These are phyloP conservation scores for Aspergillus steynii DNA, from an alignment of 495 filamentous ascomycete genomes.

Conservation along the genomic window DNA sequence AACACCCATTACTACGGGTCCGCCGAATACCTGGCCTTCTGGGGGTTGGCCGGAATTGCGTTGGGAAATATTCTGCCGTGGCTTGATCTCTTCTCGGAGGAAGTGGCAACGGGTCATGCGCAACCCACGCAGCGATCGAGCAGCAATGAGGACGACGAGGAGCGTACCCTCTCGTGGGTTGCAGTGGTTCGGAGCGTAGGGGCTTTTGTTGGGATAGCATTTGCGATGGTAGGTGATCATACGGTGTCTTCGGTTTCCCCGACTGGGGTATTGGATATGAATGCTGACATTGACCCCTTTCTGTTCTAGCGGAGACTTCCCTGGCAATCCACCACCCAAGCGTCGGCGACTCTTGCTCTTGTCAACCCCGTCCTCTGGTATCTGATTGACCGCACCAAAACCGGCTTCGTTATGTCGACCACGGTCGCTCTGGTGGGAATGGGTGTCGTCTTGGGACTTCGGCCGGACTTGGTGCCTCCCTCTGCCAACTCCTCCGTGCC, in stretches of 20 bases:
- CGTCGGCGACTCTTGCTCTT: slow-evolving; percentile 85
- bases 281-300: slow-evolving; percentile 5
- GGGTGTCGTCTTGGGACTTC: slow-evolving; percentile 66
- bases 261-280: neutral
- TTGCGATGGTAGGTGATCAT: slow-evolving; percentile 75
- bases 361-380: slow-evolving; percentile 96
- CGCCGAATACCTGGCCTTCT: slow-evolving; percentile 71
- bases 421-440: slow-evolving; percentile 74
- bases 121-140: slow-evolving; percentile 25
- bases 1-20: slow-evolving; percentile 58
- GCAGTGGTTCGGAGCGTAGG: slow-evolving; percentile 83
- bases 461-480: slow-evolving; percentile 73
- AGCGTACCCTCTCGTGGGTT: slow-evolving; percentile 67
- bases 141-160: slow-evolving; percentile 29
- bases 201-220: slow-evolving; percentile 93
- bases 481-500: slow-evolving; percentile 47
- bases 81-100: slow-evolving; percentile 69
- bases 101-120: slow-evolving; percentile 19
- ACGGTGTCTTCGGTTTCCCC: neutral
- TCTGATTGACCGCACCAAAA: slow-evolving; percentile 83
- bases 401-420: slow-evolving; percentile 76
- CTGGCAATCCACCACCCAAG: slow-evolving; percentile 92
- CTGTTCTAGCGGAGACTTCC: slow-evolving; percentile 70
- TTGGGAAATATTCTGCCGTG: slow-evolving; percentile 81
- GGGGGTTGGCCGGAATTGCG: slow-evolving; percentile 76